A percentile compares a stretch with the other conserved stretches of the same genome.
phyloP scores from a whole-genome alignment of 345 rosid species.

The Eucalyptus camaldulensis region DNA sequence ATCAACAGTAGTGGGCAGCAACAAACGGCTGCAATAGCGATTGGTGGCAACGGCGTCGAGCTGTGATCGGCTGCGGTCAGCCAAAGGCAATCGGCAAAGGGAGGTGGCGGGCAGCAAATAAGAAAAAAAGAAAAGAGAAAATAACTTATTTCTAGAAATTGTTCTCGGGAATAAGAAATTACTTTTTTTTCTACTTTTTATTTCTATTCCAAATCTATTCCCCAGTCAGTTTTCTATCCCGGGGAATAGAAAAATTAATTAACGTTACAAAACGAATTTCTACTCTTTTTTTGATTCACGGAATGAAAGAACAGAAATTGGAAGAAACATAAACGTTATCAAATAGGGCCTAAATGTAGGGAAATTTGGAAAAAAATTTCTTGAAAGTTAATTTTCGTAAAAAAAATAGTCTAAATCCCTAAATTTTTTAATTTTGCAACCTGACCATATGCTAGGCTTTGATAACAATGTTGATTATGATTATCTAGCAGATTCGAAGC shows the following conservation, averaged over 20 bases:
- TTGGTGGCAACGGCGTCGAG: accelerated
- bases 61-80: accelerated
- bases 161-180: accelerated
- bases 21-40: accelerated
- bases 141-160: too few species aligned
- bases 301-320: accelerated
- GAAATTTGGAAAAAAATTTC: background rate
- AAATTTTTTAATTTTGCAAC: background rate
- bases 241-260: too few species aligned
- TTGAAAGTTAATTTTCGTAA: too few species aligned
- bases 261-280: accelerated
- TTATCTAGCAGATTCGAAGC: background rate
- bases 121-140: too few species aligned
- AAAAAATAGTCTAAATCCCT: background rate
- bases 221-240: accelerated
- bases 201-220: too few species aligned
- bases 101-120: too few species aligned
- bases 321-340: accelerated
- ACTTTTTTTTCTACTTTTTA: too few species aligned
- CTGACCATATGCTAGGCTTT: background rate
- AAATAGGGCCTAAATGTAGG: accelerated
- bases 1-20: accelerated
- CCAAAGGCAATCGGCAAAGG: accelerated
- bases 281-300: accelerated
- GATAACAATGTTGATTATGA: background rate